Conservation (phyloP, 371 early-diverging fungal genomes). For the Nematocida sp. region DNA sequence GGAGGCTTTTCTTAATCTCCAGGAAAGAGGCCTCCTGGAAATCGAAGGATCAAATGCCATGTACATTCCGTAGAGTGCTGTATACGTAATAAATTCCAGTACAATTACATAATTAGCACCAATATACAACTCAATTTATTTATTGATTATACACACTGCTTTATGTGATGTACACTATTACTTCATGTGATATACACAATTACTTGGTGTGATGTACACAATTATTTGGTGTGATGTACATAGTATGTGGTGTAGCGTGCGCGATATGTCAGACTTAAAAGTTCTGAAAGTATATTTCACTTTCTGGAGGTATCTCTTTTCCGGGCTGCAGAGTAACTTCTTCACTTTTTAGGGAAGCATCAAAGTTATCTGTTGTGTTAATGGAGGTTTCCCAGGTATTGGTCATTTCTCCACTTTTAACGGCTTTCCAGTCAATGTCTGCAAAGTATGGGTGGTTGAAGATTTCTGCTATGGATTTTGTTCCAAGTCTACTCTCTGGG, state of each 20-base stretch:
- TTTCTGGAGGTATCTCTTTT: background rate
- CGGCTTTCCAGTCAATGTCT: conserved; percentile 86
- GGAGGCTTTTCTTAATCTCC: conserved; percentile 27
- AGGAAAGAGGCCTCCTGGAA: conserved; percentile 44
- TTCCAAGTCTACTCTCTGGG: conserved; percentile 77
- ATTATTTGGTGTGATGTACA: background rate
- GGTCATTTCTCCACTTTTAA: conserved; percentile 73
- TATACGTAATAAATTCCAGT: background rate
- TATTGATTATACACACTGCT: background rate
- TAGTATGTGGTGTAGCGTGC: background rate
- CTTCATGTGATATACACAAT: background rate
- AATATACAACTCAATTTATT: background rate
- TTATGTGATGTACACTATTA: background rate
- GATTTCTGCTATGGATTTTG: conserved; percentile 74
- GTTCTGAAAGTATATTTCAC: conserved; percentile 33
- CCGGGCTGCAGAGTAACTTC: conserved; percentile 6
- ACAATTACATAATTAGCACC: background rate
- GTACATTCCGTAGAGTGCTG: conserved; percentile 44
- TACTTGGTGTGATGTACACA: background rate
- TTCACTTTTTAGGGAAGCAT: conserved; percentile 79
- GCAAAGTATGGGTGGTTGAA: conserved; percentile 86
- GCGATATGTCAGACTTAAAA: conserved; percentile 4
- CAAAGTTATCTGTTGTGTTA: conserved; percentile 64
- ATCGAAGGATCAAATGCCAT: conserved; percentile 6
- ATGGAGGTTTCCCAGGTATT: conserved; percentile 81